Conservation (phyloP, 2,329 filamentous ascomycete genomes). For the Penicillium sp. region DNA sequence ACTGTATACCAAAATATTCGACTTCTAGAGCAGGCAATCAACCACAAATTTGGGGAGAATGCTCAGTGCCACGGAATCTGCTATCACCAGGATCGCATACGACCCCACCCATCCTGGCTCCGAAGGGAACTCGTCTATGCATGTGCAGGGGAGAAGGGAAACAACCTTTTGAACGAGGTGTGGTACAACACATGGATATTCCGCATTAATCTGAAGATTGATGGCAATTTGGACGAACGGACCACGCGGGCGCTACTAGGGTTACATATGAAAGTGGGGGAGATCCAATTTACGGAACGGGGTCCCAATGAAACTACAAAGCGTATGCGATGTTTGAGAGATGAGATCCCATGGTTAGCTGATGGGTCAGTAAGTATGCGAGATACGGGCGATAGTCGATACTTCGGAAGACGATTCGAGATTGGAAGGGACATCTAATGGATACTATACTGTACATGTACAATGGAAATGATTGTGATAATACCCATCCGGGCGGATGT, state of each 20-base stretch:
- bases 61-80: neutral
- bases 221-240: neutral
- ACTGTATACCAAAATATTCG: neutral
- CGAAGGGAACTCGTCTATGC: neutral
- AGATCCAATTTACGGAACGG: neutral
- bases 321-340: neutral
- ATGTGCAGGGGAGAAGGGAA: neutral
- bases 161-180: neutral
- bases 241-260: neutral
- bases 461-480: too few species aligned
- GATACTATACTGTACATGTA: too few species aligned
- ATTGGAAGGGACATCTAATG: neutral
- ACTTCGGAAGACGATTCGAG: neutral
- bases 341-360: neutral
- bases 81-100: neutral
- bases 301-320: neutral
- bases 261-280: neutral
- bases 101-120: neutral
- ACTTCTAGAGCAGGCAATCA: neutral
- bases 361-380: too few species aligned
- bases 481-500: too few species aligned
- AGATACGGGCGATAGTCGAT: neutral
- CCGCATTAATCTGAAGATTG: neutral
- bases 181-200: neutral
- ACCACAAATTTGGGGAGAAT: neutral